Conservation (phyloP, 257 asterid genomes). For the Penstemon davidsonii region DNA sequence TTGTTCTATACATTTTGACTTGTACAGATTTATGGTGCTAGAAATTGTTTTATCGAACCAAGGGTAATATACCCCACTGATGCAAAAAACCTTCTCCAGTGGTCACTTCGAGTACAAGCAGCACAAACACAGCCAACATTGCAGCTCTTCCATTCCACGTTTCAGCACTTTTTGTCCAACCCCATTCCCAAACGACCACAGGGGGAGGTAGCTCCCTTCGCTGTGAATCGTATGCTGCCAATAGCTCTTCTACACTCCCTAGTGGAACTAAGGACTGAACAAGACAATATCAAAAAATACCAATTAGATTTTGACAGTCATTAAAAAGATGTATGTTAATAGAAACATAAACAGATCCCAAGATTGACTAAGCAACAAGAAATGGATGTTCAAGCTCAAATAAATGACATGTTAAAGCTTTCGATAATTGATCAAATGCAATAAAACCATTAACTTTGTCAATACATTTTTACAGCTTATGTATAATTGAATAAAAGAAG, state of each 20-base stretch:
- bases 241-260: constrained; percentile 93
- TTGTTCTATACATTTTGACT: constrained; percentile 6
- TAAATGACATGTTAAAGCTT: too few relatives aligned
- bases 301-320: constrained; percentile 9
- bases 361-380: too few relatives aligned
- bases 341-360: too few relatives aligned
- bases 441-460: too few relatives aligned
- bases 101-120: constrained; percentile 82
- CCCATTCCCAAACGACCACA: constrained; percentile 96
- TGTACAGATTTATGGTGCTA: constrained; percentile 12
- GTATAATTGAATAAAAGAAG: too few relatives aligned
- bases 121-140: constrained; percentile 87
- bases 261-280: constrained; percentile 94
- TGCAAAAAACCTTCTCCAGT: constrained; percentile 96
- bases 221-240: constrained; percentile 95
- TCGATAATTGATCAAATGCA: too few relatives aligned
- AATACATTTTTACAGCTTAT: too few relatives aligned
- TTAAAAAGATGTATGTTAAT: not conserved
- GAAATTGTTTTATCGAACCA: constrained; percentile 41
- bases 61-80: constrained; percentile 89
- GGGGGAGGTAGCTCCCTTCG: constrained; percentile 96
- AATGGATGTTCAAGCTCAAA: too few relatives aligned
- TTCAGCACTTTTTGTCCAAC: constrained; percentile 99
- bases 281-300: constrained; percentile 8
- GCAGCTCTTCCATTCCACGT: constrained; percentile 99